Base-by-base conservation (phyloP, 306 rosid species). In the Trichosanthes cucumerina region DNA sequence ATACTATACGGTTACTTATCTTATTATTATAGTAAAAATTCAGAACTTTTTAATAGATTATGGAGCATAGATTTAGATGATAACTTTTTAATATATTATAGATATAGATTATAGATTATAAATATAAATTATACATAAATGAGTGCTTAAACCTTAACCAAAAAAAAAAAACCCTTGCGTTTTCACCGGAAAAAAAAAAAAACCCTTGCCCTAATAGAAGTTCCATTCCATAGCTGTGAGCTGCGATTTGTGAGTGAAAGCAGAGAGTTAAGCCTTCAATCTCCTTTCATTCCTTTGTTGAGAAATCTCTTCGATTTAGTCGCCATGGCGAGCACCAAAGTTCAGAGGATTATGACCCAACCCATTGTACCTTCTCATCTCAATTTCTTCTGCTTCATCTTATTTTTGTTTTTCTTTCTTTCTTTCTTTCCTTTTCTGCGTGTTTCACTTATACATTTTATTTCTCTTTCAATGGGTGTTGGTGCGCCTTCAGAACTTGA, bases 311-410 rank as follows among this genome's bases (percentile, higher is more conserved):
- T 66, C 31, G 18, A 38, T 38, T 39, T 0, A 19, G 24, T 68
- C 52, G 84, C 89, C 82, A 92, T 92, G 97, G 96, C 97, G 78
- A 92, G 97, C 87, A 90, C 97, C 79, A 92, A 92, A 84, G 97
- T 92, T 47, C 96, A 92, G 93, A 83, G 97, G 93, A 92, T 92
- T 81, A 92, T 92, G 97, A 92, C 96, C 87, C 97, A 92, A 50
- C 97, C 96, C 68, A 92, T 92, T 52, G 97, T 90, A 79, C 13
- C 79, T 70, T 44, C 59, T 68, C 16, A 68, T 72, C 57, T 80
- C 46, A 64, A 64, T n/a, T 64, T 21, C 13, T 36, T 65, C 43
- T 65, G 0, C 38, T 33, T 63, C 44, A 16, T 44, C 74, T 38
- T n/a, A 41, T 38, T 41, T 0, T 21, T 5, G n/a, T 0, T 21